Base-by-base conservation (phyloP, 495 filamentous ascomycete species). In the Penicillium argentinense region DNA sequence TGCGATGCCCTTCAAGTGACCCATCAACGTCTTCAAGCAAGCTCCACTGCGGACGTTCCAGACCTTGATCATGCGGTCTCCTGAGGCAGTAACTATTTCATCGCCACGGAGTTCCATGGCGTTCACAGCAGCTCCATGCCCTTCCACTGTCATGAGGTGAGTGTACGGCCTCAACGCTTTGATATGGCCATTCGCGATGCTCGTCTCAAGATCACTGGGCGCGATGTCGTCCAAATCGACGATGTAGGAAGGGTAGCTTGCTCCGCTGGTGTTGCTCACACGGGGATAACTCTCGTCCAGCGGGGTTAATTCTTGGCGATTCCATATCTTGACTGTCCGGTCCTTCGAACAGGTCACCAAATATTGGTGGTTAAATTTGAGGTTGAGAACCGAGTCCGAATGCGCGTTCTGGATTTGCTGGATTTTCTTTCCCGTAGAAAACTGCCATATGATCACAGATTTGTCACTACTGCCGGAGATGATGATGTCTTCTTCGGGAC, bases 301-400 rank as follows among this genome's bases (percentile, higher is more conserved):
- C 19, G 83, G 77, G 21, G 75, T 69, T 13, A 98, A 72, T 25
- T 84, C 76, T 29, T 68, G 75, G 1, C 95, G 86, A 59, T 88
- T 96, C 83, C 95, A 99, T 9, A 97, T 80, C 57, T 96, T 97
- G 68, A 99, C 93, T 0, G 86, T 83, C 57, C 91, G 91, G 65
- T 99, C 93, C 60, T 97, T 99, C 41, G 91, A 96, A 63, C 93
- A 97, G 1, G 93, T 99, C 6, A 97, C 88, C 16, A 99, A 75
- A 53, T 89, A 95, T 5, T 87, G 81, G 49, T 89, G 81, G 55
- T 96, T 90, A 60, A 97, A 99, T 52, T 87, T 82, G 39, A 99
- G 83, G 60, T 97, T 97, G n/a, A 99, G 70, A 1, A 99, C 89
- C 0, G 91, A 92, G 64, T 99, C 92, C 13, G 73, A 66, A 59